Conservation (phyloP, 164 flowering plant species). For the Magnolia kwangsiensis region DNA sequence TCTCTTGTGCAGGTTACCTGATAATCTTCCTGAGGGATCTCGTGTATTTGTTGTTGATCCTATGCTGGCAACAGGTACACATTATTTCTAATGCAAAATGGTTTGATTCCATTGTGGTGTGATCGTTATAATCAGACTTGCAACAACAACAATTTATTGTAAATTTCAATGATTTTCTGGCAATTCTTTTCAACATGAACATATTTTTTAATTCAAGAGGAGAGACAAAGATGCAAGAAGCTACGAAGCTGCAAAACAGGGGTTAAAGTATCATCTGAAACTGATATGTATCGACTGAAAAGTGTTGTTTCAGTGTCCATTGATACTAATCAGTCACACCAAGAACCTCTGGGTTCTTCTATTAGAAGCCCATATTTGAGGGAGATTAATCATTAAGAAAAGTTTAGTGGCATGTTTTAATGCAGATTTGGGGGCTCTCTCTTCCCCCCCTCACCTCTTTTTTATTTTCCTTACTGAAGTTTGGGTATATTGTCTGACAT, state of each 20-base stretch:
- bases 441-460: too few relatives aligned
- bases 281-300: too few relatives aligned
- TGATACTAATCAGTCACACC: too few relatives aligned
- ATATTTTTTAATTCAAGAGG: neutral
- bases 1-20: conserved; percentile 62
- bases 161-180: neutral
- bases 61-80: conserved; percentile 95
- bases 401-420: too few relatives aligned
- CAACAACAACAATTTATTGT: neutral
- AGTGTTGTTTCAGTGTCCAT: too few relatives aligned
- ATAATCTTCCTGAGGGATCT: conserved; percentile 71
- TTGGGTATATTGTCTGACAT: too few relatives aligned
- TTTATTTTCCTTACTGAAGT: too few relatives aligned
- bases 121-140: neutral
- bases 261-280: neutral
- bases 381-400: too few relatives aligned
- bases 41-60: conserved; percentile 88
- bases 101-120: neutral
- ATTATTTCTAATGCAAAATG: neutral
- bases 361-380: too few relatives aligned
- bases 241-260: neutral
- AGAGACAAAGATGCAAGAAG: neutral
- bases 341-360: too few relatives aligned
- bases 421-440: too few relatives aligned
- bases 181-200: too few relatives aligned